phyloP scores from a whole-genome alignment of 2,329 filamentous ascomycete species.

The Fusarium dimerum region DNA sequence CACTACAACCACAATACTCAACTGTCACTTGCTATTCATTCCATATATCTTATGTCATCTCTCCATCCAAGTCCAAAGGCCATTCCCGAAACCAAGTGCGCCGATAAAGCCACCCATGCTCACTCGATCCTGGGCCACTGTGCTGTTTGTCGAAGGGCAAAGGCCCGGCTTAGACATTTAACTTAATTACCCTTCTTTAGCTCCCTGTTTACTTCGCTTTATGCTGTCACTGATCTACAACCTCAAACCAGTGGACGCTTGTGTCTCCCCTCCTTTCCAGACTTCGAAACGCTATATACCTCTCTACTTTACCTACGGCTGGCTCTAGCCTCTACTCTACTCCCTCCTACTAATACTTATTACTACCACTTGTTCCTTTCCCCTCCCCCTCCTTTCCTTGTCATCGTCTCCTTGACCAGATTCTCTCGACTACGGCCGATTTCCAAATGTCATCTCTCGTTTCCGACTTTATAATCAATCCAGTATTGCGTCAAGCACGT shows the following conservation, averaged over 20 bases:
- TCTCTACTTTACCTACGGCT: slow-evolving; percentile 9
- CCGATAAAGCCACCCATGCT: background rate
- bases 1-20: slow-evolving; percentile 17
- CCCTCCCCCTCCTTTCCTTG: slow-evolving; percentile 4
- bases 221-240: background rate
- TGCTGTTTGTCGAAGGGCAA: background rate
- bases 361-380: background rate
- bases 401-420: slow-evolving; percentile 12
- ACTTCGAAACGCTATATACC: background rate
- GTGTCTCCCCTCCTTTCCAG: slow-evolving; percentile 4
- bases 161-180: background rate
- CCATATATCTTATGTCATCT: background rate
- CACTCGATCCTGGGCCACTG: background rate
- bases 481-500: slow-evolving; percentile 65
- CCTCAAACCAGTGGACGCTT: background rate
- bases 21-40: slow-evolving; percentile 19
- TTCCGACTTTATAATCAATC: slow-evolving; percentile 66
- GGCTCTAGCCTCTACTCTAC: too few relatives aligned
- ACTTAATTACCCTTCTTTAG: background rate
- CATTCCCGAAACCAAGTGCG: background rate
- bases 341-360: slow-evolving; percentile 4
- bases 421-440: slow-evolving; percentile 16
- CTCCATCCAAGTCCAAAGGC: background rate
- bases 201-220: background rate
- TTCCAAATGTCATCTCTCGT: slow-evolving; percentile 61